Base-by-base conservation (phyloP, 805 yeast species). In the Teunomyces atbi region DNA sequence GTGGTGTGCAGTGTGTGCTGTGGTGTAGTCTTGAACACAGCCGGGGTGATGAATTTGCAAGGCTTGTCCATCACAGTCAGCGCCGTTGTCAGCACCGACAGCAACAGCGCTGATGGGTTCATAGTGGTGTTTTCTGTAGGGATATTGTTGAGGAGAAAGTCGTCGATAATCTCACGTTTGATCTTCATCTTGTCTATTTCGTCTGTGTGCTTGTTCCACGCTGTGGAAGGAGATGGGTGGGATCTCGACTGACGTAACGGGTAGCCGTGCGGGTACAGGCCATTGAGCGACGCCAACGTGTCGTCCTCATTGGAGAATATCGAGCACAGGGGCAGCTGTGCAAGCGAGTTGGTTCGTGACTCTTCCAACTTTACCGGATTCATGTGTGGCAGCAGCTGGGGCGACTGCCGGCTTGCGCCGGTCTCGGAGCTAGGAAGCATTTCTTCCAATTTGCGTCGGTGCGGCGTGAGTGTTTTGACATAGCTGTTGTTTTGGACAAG, bases 81-180 rank as follows among this genome's bases (percentile, higher is more conserved):
- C 18, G 32, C 10, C 36, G 41, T 3, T 13, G 41, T 34, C 21
- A 19, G 21, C 21, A 34, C 37, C 26, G 37, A 34, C 21, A 20
- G 18, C 21, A 34, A n/a, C 37, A 19, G 21, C 2, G 37, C 37
- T 13, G 37, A 21, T 7, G 28, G 29, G 33, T 27, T 19, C 35
- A 28, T 19, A 6, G 41, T 26, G 18, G 41, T 26, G 10, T 34
- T 13, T 13, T 45, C 28, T 11, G 62, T 61, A 38, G 69, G 71
- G 32, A 69, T 66, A 47, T 69, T 69, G 55, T 69, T 69, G 51
- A 69, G 55, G 44, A 59, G 48, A 45, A 69, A 69, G 49, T 69
- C 74, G 45, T 67, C 68, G 44, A 69, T 66, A 46, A 68, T 69
- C 49, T 69, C 74, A 49, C 69, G 72, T 46, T 68, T 69, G 53